These are phyloP conservation scores for Nannizzia gypsea DNA, from an alignment of 2,329 filamentous ascomycete genomes.

Conservation along the genomic window DNA sequence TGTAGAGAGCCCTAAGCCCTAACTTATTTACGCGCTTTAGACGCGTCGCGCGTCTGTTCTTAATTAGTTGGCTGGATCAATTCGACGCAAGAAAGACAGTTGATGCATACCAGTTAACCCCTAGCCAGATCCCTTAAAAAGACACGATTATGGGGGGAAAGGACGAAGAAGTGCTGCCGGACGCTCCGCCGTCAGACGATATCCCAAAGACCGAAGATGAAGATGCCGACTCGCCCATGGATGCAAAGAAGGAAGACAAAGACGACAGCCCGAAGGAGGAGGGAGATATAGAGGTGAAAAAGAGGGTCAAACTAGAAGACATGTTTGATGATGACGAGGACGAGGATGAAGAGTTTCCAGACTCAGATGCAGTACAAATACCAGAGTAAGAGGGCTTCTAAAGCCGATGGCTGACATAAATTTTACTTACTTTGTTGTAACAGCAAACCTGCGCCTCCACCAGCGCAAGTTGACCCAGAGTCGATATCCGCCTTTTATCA, in stretches of 20 bases:
- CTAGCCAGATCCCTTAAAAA: background rate
- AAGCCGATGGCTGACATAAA: background rate
- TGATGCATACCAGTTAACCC: background rate
- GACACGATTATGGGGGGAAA: conserved; percentile 5
- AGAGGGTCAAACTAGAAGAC: conserved; percentile 40
- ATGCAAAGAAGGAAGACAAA: background rate
- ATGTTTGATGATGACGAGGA: conserved; percentile 49
- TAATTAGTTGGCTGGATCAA: background rate
- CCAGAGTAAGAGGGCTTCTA: background rate
- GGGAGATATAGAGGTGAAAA: background rate
- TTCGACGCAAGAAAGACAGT: background rate
- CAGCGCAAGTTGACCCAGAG: conserved; percentile 56
- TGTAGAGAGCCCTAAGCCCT: background rate
- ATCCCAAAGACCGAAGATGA: background rate
- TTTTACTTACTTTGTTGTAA: background rate
- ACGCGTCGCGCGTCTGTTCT: conserved; percentile 4
- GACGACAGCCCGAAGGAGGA: background rate
- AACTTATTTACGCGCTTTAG: background rate
- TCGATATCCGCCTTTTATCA: conserved; percentile 92
- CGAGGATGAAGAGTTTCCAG: conserved; percentile 44
- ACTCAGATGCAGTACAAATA: conserved; percentile 37
- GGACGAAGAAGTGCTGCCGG: conserved; percentile 10
- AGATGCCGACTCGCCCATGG: background rate
- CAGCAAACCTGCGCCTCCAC: conserved; percentile 27
- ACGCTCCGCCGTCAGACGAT: conserved; percentile 9